Evolutionary conservation across 805 yeast species (phyloP).

Genomic region (Teunomyces funiuensis): DNA sequence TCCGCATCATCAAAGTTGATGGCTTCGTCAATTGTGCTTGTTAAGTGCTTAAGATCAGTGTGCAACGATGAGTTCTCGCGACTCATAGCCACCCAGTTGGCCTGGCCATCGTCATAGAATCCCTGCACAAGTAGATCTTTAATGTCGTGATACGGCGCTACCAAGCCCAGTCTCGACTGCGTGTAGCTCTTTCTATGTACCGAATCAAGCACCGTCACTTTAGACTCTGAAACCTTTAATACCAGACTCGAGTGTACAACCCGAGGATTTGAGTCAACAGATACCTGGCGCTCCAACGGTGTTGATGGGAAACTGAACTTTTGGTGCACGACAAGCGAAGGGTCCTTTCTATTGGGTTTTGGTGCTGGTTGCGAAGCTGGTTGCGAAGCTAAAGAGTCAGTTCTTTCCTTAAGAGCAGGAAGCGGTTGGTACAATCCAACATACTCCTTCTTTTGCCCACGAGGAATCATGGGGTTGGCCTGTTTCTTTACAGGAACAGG

Average conservation of each 20-base stretch:
- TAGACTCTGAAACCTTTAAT: background rate
- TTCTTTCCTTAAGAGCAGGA: constrained; percentile 17
- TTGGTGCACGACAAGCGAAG: background rate
- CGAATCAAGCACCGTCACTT: constrained; percentile 9
- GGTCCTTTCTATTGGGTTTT: background rate
- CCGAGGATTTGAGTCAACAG: background rate
- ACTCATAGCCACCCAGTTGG: constrained; percentile 24
- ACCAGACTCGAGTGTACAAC: background rate
- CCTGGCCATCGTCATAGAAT: constrained; percentile 19
- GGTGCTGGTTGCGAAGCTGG: background rate
- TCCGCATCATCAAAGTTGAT: constrained; percentile 1
- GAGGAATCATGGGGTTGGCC: constrained; percentile 21
- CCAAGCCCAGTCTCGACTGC: background rate
- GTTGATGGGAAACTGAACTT: background rate
- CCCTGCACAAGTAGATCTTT: constrained; percentile 12
- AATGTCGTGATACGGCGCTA: constrained; percentile 8
- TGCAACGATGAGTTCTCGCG: constrained; percentile 27
- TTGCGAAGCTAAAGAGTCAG: background rate
- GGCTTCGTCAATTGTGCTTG: constrained; percentile 1
- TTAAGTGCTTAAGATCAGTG: constrained; percentile 22
- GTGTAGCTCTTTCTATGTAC: background rate
- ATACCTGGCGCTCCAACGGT: background rate
- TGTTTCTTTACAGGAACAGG: constrained; percentile 9
- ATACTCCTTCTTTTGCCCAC: constrained; percentile 23
- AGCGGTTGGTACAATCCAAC: constrained; percentile 21